Base-by-base conservation (phyloP, 345 rosid species). In the Eucalyptus erythrocorys region DNA sequence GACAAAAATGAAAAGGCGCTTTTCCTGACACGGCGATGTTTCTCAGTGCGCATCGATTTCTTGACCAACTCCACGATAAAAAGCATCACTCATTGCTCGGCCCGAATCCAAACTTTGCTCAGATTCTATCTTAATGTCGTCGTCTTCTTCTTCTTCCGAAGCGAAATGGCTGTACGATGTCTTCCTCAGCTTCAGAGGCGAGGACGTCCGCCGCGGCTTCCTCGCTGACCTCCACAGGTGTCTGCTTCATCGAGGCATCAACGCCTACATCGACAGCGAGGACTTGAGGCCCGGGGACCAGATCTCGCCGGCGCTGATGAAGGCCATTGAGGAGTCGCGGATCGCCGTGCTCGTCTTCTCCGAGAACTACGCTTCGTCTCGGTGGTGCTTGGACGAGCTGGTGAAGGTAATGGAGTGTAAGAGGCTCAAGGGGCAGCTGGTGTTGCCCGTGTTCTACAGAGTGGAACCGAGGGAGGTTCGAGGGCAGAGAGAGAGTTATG, bases 391-490 rank as follows among this genome's bases (percentile, higher is more conserved):
- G 55, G 55, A 51, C 22, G 55, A 17, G 22, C 24, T 51, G 55
- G 55, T 51, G 10, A 51, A 51, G 55, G 2, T 51, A 7, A 51
- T 51, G 55, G 10, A 51, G 55, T 51, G 24, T 17, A 51, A 0
- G 55, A 0, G 55, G 55, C 10, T 0, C 55, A 1, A 51, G 8
- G 0, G 0, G 3, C 2, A 7, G 55, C 22, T 0, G 4, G 22
- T 16, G 22, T 0, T 50, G 22, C 55, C 55, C 9, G 55, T 50
- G 55, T 50, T 17, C 55, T 50, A 50, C 55, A 6, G 2, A 50
- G 55, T 50, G 22, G 55, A 50, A 2, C 55, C 55, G 1, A 0
- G 55, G 4, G 55, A 2, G 55, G 3, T 50, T 50, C 55, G 55
- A 50, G 8, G 9, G 55, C 55, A 1, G 22, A 0, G 22, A 50